Conservation (phyloP, 1,284 basidiomycete species). For the Moniliella sp. region DNA sequence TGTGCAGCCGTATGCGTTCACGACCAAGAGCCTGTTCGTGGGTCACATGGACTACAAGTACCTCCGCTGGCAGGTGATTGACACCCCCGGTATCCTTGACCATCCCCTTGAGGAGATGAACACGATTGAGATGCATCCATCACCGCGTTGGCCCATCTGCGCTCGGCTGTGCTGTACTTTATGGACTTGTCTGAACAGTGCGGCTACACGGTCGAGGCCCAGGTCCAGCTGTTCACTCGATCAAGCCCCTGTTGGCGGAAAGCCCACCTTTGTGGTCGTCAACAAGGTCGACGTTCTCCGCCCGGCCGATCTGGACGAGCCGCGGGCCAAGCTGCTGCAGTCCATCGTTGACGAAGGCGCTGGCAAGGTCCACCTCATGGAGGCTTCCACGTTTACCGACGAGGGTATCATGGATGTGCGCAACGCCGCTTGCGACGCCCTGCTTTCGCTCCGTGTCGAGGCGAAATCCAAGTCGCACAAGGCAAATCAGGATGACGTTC, state of each 20-base stretch:
- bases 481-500: constrained; percentile 15
- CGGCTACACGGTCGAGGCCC: constrained; percentile 31
- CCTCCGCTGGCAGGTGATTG: constrained; percentile 33
- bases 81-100: constrained; percentile 32
- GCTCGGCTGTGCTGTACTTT: constrained; percentile 31
- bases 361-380: constrained; percentile 19
- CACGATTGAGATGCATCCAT: constrained; percentile 35
- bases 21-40: constrained; percentile 33
- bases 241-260: constrained; percentile 33
- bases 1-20: constrained; percentile 33
- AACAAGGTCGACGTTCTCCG: constrained; percentile 28
- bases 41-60: constrained; percentile 35
- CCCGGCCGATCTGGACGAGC: constrained; percentile 20
- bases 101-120: constrained; percentile 34
- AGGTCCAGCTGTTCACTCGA: constrained; percentile 32
- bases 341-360: constrained; percentile 20
- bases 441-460: constrained; percentile 26
- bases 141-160: constrained; percentile 29
- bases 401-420: constrained; percentile 29
- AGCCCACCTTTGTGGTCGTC: constrained; percentile 30
- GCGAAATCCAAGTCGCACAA: constrained; percentile 28
- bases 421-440: constrained; percentile 26
- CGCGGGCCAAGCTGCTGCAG: constrained; percentile 18
- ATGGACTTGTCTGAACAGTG: constrained; percentile 34
- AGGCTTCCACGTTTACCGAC: constrained; percentile 32